phyloP scores from a whole-genome alignment of 306 rosid species.

The Cicer cuneatum region DNA sequence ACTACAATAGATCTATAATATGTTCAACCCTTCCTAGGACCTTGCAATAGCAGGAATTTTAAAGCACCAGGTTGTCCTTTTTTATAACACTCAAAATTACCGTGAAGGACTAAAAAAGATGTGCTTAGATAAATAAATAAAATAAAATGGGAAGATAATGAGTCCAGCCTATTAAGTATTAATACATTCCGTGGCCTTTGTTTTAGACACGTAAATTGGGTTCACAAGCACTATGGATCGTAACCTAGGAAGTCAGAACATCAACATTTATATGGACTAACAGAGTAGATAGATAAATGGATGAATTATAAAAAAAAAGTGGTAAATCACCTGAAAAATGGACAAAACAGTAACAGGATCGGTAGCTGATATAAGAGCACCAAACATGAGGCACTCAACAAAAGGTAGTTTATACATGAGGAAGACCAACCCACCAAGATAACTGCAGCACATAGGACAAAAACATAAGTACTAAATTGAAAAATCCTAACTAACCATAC shows the following conservation, averaged over 20 bases:
- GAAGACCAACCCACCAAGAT: constrained; percentile 87
- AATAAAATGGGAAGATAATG: constrained; percentile 13
- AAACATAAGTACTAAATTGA: constrained; percentile 20
- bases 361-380: constrained; percentile 97
- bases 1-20: constrained; percentile 3
- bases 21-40: neutral
- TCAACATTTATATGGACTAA: constrained; percentile 1
- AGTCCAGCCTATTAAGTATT: constrained; percentile 2
- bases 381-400: constrained; percentile 99
- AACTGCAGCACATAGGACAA: constrained; percentile 62
- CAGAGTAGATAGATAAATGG: neutral
- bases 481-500: constrained; percentile 38
- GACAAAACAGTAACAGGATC: constrained; percentile 98
- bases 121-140: neutral
- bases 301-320: constrained; percentile 6
- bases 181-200: neutral
- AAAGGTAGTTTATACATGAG: constrained; percentile 94
- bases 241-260: constrained; percentile 23
- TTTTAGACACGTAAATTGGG: constrained; percentile 30
- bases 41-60: neutral
- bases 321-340: constrained; percentile 83
- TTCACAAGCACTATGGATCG: constrained; percentile 9
- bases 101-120: constrained; percentile 10
- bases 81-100: neutral
- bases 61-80: neutral